Conservation (phyloP, 1,284 basidiomycete species). For the Moesziomyces sp. region DNA sequence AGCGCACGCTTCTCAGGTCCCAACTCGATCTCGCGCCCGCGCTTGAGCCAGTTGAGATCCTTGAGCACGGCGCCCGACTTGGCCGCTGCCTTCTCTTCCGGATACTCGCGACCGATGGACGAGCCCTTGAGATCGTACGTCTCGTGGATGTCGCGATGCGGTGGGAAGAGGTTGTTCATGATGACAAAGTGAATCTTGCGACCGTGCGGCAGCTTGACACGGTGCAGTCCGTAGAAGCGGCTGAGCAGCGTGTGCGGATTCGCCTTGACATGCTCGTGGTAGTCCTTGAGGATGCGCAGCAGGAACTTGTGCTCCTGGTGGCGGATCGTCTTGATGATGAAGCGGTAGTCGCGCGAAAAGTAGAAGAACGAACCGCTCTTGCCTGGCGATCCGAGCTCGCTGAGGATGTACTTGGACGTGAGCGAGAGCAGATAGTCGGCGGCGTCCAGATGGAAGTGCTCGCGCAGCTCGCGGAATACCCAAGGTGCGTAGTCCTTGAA, state of each 20-base stretch:
- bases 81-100: slow-evolving; percentile 81
- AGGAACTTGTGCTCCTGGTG: slow-evolving; percentile 95
- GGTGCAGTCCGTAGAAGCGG: slow-evolving; percentile 94
- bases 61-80: slow-evolving; percentile 91
- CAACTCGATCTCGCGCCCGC: slow-evolving; percentile 81
- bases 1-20: slow-evolving; percentile 93
- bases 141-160: slow-evolving; percentile 96
- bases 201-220: slow-evolving; percentile 93
- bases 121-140: slow-evolving; percentile 97
- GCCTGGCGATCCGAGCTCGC: slow-evolving; percentile 96
- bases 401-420: slow-evolving; percentile 96
- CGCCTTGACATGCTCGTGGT: slow-evolving; percentile 84
- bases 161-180: slow-evolving; percentile 99
- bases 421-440: slow-evolving; percentile 96
- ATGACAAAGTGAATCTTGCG: slow-evolving; percentile 98
- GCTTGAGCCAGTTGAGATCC: slow-evolving; percentile 94
- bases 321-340: slow-evolving; percentile 99
- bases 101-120: slow-evolving; percentile 86
- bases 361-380: slow-evolving; percentile 99
- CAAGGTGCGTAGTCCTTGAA: slow-evolving; percentile 99
- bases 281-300: slow-evolving; percentile 82
- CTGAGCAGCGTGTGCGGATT: slow-evolving; percentile 95
- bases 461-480: slow-evolving; percentile 94
- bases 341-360: slow-evolving; percentile 97
- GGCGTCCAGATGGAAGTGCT: slow-evolving; percentile 93